Evolutionary conservation across 257 asterid genomes (phyloP).

Genomic region (Solanum rostratum): DNA sequence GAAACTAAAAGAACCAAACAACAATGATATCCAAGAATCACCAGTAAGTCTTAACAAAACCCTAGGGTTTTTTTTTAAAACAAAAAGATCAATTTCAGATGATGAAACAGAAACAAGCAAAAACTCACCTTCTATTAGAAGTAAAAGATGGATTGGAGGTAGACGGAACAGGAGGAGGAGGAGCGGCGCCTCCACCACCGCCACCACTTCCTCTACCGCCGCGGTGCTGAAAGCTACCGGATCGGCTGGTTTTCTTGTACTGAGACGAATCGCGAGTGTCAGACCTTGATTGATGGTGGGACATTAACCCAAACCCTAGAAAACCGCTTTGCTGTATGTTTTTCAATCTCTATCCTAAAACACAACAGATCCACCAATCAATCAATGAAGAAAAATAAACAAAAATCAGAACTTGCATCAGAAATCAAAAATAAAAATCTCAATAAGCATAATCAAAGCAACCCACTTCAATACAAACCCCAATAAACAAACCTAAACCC

Average conservation of each 20-base stretch:
- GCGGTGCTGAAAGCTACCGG: slow-evolving; percentile 17
- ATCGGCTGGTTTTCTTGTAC: slow-evolving; percentile 24
- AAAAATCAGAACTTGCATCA: slow-evolving; percentile 8
- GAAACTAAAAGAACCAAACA: slow-evolving; percentile 16
- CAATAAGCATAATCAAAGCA: not conserved
- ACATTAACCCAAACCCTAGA: slow-evolving; percentile 28
- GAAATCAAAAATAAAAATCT: not conserved
- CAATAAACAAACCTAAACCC: not conserved
- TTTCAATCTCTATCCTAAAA: not conserved
- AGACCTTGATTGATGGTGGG: slow-evolving; percentile 31
- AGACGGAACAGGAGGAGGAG: slow-evolving; percentile 11
- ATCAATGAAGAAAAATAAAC: not conserved
- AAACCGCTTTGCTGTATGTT: slow-evolving; percentile 1
- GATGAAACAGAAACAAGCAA: not conserved
- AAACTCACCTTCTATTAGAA: slow-evolving; percentile 13
- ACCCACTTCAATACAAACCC: not conserved
- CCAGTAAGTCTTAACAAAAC: not conserved
- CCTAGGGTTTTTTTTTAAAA: not conserved
- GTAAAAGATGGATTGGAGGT: slow-evolving; percentile 8
- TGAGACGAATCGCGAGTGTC: slow-evolving; percentile 29
- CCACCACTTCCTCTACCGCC: slow-evolving; percentile 20
- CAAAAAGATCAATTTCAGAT: not conserved
- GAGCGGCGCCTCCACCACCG: slow-evolving; percentile 15
- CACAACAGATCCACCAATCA: slow-evolving; percentile 42
- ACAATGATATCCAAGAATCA: not conserved